phyloP scores from a whole-genome alignment of 2,329 filamentous ascomycete species.

The Lasiodiplodia sp. region DNA sequence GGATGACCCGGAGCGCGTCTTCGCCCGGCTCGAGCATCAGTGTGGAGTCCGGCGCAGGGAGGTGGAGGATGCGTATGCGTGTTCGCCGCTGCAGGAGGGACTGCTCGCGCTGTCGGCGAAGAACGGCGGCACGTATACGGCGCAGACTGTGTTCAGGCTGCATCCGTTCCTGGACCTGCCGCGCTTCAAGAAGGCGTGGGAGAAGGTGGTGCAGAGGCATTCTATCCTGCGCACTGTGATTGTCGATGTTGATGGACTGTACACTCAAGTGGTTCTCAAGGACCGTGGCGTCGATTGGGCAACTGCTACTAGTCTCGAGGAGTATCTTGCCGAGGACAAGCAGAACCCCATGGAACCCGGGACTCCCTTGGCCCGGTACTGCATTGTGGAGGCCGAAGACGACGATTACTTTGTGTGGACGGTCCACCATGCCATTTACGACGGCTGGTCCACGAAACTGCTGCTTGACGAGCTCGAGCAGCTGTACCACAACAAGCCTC shows the following conservation, averaged over 20 bases:
- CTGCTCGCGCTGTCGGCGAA: slow-evolving; percentile 60
- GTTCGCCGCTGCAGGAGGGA: slow-evolving; percentile 62
- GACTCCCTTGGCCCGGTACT: neutral
- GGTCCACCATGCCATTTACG: slow-evolving; percentile 31
- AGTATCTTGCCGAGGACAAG: slow-evolving; percentile 1
- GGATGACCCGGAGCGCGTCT: neutral
- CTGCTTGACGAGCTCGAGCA: neutral
- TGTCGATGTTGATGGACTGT: slow-evolving; percentile 51
- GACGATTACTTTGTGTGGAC: slow-evolving; percentile 6
- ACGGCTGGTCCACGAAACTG: neutral
- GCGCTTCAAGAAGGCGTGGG: slow-evolving; percentile 47
- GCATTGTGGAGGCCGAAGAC: neutral
- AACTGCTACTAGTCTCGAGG: neutral
- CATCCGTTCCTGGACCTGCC: slow-evolving; percentile 36
- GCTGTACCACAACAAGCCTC: neutral
- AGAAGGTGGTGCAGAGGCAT: slow-evolving; percentile 64
- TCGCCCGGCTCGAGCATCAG: neutral
- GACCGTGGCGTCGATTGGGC: neutral
- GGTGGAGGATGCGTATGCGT: slow-evolving; percentile 62
- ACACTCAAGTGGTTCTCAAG: too few relatives aligned
- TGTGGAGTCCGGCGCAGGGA: slow-evolving; percentile 18
- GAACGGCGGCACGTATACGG: slow-evolving; percentile 48
- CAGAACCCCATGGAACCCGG: neutral
- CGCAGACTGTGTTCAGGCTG: slow-evolving; percentile 45
- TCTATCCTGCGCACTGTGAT: slow-evolving; percentile 73